A percentile compares a stretch with the other conserved stretches of the same genome.
Evolutionary conservation across 768 basidiomycete species (phyloP).

Genomic region (Clitopilus hobsonii): DNA sequence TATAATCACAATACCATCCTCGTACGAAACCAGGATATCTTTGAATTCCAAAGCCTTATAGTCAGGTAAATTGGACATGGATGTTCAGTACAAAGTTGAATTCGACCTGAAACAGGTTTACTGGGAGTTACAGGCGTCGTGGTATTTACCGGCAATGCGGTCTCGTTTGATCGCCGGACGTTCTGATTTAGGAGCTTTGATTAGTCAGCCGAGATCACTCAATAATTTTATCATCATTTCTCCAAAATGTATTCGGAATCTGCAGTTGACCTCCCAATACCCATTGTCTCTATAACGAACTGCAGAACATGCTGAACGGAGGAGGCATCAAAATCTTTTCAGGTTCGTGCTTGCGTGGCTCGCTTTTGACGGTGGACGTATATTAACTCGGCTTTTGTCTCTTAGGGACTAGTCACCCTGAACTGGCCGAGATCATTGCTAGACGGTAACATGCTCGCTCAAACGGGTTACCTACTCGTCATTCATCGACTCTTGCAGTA

Average conservation of each 20-base stretch:
- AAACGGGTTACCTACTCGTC: conserved; percentile 13
- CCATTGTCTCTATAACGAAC: background rate
- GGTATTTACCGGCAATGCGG: conserved; percentile 3
- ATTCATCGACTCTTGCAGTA: conserved; percentile 40
- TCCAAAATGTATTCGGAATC: too few relatives aligned
- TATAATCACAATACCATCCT: conserved; percentile 39
- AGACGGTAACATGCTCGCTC: conserved; percentile 59
- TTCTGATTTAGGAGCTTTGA: background rate
- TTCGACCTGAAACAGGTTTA: background rate
- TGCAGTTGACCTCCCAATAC: background rate
- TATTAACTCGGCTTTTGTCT: conserved; percentile 4
- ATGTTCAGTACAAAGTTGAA: background rate
- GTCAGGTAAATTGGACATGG: conserved; percentile 25
- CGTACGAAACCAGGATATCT: conserved; percentile 36
- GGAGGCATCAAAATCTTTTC: conserved; percentile 56
- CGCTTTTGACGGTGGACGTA: background rate
- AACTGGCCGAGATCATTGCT: conserved; percentile 91
- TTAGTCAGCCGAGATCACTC: conserved; percentile 5
- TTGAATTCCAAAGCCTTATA: conserved; percentile 34
- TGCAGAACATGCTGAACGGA: conserved; percentile 41
- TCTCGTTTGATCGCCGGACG: conserved; percentile 6
- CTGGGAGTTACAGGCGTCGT: background rate
- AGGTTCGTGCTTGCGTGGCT: conserved; percentile 25
- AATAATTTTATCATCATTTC: background rate
- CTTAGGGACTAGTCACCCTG: conserved; percentile 90